Percentiles rank a stretch among this genome's conserved stretches.
Evolutionary conservation across 352 stramenopile genomes (phyloP).

Genomic region (Saprolegnia diclina): DNA sequence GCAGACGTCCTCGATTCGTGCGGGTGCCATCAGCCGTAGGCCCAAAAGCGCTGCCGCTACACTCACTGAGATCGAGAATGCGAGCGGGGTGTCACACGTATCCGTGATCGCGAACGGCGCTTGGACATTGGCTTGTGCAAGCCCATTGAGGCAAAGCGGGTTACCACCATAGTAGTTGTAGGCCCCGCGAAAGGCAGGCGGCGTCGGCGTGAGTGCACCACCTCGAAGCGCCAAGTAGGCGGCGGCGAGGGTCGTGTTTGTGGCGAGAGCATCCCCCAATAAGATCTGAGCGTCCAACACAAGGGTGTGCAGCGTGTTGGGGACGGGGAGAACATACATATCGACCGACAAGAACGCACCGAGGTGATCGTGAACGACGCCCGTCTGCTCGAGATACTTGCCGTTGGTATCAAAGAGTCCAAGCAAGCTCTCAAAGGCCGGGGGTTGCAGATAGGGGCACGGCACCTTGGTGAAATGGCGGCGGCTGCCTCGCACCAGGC

Average conservation of each 20-base stretch:
- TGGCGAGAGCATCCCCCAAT: neutral
- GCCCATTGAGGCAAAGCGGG: neutral
- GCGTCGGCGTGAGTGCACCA: neutral
- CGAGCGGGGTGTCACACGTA: neutral
- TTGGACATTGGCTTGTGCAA: neutral
- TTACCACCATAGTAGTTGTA: slow-evolving; percentile 12
- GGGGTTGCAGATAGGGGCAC: neutral
- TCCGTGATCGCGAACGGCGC: neutral
- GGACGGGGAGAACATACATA: neutral
- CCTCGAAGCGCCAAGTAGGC: neutral
- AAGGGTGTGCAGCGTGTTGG: neutral
- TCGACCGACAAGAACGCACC: slow-evolving; percentile 15
- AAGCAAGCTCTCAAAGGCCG: neutral
- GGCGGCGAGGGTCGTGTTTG: too few species aligned
- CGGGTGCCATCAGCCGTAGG: neutral
- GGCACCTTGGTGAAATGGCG: neutral
- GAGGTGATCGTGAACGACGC: neutral
- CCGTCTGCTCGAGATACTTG: neutral
- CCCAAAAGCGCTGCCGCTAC: neutral
- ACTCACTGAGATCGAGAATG: neutral
- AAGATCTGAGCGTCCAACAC: neutral
- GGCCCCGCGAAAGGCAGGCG: neutral
- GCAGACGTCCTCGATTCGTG: neutral
- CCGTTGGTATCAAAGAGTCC: neutral
- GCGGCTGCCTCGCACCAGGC: neutral